A percentile compares a stretch with the other conserved stretches of the same genome.
These are phyloP conservation scores for Ogataea nonfermentans DNA, from an alignment of 805 yeast genomes.

Conservation along the genomic window DNA sequence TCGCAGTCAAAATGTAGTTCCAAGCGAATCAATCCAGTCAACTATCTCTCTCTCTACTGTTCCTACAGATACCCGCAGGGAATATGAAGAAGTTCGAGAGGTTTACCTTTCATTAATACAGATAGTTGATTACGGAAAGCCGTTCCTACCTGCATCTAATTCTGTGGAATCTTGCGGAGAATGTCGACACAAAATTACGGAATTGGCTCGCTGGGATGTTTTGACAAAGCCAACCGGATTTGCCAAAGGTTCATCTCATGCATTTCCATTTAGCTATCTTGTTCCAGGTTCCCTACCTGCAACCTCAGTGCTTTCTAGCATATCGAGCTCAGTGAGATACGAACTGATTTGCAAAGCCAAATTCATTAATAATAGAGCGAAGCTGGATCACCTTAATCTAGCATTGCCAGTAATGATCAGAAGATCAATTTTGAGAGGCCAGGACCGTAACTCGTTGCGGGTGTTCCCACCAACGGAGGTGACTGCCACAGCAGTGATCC, in stretches of 20 bases:
- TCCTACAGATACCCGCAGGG: slow-evolving; percentile 22
- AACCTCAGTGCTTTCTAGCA: slow-evolving; percentile 59
- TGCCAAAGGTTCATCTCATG: slow-evolving; percentile 63
- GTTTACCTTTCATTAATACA: slow-evolving; percentile 74
- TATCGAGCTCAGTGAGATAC: slow-evolving; percentile 59
- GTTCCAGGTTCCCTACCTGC: slow-evolving; percentile 89
- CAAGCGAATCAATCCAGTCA: slow-evolving; percentile 18
- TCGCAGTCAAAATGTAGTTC: neutral
- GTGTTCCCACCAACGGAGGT: slow-evolving; percentile 95
- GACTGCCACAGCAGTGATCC: slow-evolving; percentile 81
- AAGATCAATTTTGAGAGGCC: slow-evolving; percentile 76
- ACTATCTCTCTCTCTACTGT: slow-evolving; percentile 27
- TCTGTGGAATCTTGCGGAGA: slow-evolving; percentile 52
- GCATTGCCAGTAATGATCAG: slow-evolving; percentile 67
- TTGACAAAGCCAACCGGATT: slow-evolving; percentile 58
- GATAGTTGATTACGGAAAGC: slow-evolving; percentile 60
- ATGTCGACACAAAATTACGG: slow-evolving; percentile 55
- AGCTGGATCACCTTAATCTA: slow-evolving; percentile 39
- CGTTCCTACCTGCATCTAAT: slow-evolving; percentile 56
- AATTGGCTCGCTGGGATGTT: slow-evolving; percentile 87
- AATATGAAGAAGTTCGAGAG: slow-evolving; percentile 49
- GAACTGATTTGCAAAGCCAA: slow-evolving; percentile 64
- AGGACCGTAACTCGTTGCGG: slow-evolving; percentile 81
- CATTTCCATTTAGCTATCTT: slow-evolving; percentile 88
- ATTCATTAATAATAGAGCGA: slow-evolving; percentile 39